Base-by-base conservation (phyloP, 1,139 yeast genomes). In the Suhomyces terraborum region DNA sequence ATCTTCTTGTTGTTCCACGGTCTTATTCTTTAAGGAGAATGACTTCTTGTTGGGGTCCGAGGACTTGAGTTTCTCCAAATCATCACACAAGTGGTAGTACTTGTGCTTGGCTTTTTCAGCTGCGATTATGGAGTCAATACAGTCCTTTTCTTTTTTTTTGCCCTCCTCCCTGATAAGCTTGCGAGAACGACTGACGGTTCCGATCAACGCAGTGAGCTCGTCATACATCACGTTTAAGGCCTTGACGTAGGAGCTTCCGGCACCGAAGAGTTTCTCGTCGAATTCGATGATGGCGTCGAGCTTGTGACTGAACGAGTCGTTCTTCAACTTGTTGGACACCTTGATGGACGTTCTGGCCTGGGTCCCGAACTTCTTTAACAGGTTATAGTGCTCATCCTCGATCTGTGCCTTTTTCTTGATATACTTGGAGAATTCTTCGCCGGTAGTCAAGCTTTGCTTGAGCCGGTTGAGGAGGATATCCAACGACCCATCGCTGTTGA, bases 1-100 rank as follows among this genome's bases (percentile, higher is more conserved):
- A 56, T 91, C 98, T 58, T 93, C 98, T 61, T 89, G 96, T 63
- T 91, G 97, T 40, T 85, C 85, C 2, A 83, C 80, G 0, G 95
- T 81, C 52, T 82, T 84, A 41, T 88, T 82, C 56, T 86, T 86
- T 50, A 87, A 70, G 23, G 91, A 84, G 54, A 93, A 83, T 14
- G 83, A 79, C 58, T 88, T 88, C 61, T 85, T 88, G 43, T 84
- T 76, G 17, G 96, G 96, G 57, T 91, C 98, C 0, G 85, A 76
- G 39, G 83, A 79, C 54, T 84, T 80, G 41, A 89, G 75, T 52
- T 85, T 83, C 52, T 93, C 97, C 62, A 88, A 77, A 54, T 93
- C 98, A 42, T 83, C 87, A 58, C 96, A 88, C 25, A 88, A 67
- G 43, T 87, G 82, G 57, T 78, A 80, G 61, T 91, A 91, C 59